Base-by-base conservation (phyloP, 2,329 filamentous ascomycete genomes). In the Epichloe baconii region DNA sequence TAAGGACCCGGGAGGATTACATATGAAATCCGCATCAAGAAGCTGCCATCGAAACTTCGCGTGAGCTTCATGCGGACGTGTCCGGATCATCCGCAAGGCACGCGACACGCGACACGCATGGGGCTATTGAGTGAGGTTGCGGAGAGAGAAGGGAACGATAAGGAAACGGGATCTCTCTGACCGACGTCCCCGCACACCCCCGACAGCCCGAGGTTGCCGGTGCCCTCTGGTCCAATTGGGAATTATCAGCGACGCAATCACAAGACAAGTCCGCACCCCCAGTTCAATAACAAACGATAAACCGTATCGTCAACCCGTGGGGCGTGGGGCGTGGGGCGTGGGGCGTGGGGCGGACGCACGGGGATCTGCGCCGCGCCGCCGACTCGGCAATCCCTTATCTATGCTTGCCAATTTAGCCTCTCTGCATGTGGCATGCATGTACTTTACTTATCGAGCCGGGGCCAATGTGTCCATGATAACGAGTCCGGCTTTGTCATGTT, bases 361-460 rank as follows among this genome's bases (percentile, higher is more conserved):
- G 26, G 47, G 50, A 49, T 49, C 42, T 35, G 50, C 26, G 7
- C 26, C 26, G 26, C 50, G 47, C 47, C 51, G 51, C 38, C 44
- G 43, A 50, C 47, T 36, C 21, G 47, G 47, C 37, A 45, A n/a
- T 41, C 37, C 46, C 44, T 47, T 50, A 49, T 50, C 47, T 49
- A 47, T 8, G 2, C 41, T 37, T 6, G 34, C 38, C 21, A 17
- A n/a, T 19, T 23, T 44, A 49, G 47, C 47, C 47, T 44, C 40
- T 37, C 17, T 23, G 34, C 40, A 23, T 23, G 23, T 47, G 15
- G 23, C 8, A 34, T 44, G 19, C 19, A 21, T 21, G 19, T 21
- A 21, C 19, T 21, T 21, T 21, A 26, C 26, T n/a, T n/a, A 34
- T 44, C 43, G 42, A 40, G 35, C 44, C 14, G 17, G 44, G 44